These are phyloP conservation scores for Fusarium bactridioides DNA, from an alignment of 2,329 filamentous ascomycete species.

Conservation along the genomic window DNA sequence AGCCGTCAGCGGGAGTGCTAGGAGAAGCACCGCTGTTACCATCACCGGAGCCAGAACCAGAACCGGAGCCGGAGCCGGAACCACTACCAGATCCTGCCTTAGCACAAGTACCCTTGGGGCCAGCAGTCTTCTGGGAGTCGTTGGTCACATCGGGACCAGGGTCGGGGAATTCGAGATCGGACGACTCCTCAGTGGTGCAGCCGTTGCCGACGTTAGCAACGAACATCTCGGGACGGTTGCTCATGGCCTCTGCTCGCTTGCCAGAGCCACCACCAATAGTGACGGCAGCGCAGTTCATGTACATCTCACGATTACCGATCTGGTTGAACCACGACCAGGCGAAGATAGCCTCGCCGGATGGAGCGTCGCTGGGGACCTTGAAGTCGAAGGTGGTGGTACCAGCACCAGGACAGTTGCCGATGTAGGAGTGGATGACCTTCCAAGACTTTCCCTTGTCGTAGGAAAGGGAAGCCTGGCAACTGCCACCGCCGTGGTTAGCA, in stretches of 20 bases:
- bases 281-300: constrained; percentile 84
- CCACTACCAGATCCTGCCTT: constrained; percentile 37
- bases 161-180: constrained; percentile 70
- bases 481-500: constrained; percentile 73
- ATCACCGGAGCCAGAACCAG: background rate
- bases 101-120: constrained; percentile 47
- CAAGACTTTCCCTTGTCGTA: constrained; percentile 76
- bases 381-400: constrained; percentile 67
- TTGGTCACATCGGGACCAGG: constrained; percentile 65
- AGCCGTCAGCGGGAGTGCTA: constrained; percentile 15
- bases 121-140: constrained; percentile 47
- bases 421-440: constrained; percentile 69
- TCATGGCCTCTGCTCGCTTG: constrained; percentile 54
- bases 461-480: constrained; percentile 78
- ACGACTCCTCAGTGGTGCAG: constrained; percentile 65
- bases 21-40: constrained; percentile 9
- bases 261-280: constrained; percentile 59
- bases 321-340: constrained; percentile 83
- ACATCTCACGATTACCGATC: constrained; percentile 82
- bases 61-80: constrained; percentile 8
- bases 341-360: constrained; percentile 69
- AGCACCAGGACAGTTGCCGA: constrained; percentile 61
- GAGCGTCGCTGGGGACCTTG: constrained; percentile 69
- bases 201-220: constrained; percentile 71
- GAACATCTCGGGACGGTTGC: constrained; percentile 71